These are phyloP conservation scores for Monilinia fructicola DNA, from an alignment of 2,329 filamentous ascomycete genomes.

Conservation along the genomic window DNA sequence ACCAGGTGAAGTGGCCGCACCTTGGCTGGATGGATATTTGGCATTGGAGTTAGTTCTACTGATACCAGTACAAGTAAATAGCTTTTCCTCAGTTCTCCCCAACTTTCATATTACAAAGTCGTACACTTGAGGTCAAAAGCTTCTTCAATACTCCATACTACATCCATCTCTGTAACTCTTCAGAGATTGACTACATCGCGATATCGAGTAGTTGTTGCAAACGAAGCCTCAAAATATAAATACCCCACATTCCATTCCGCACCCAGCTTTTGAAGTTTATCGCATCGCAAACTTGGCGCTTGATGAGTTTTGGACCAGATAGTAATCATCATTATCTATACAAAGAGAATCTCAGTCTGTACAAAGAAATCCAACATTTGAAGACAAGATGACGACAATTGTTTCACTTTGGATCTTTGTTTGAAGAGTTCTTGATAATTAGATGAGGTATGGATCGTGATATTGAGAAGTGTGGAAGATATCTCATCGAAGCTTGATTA, in stretches of 20 bases:
- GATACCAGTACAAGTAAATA: neutral
- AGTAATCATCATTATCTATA: neutral
- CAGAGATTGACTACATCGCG: neutral
- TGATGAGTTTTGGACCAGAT: neutral
- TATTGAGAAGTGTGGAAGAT: neutral
- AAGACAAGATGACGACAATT: neutral
- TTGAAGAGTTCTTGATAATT: neutral
- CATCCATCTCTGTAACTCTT: neutral
- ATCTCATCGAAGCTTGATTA: neutral
- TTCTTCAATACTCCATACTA: neutral
- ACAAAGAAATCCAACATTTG: neutral
- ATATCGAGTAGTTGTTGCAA: neutral
- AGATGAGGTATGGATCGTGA: neutral
- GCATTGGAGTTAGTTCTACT: neutral
- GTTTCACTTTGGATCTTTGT: neutral
- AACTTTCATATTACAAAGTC: neutral
- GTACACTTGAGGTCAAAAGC: neutral
- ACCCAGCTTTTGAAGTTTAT: conserved; percentile 10
- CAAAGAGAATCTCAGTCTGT: neutral
- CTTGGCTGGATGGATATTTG: neutral
- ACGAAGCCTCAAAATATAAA: neutral
- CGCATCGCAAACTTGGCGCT: neutral
- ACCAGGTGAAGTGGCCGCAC: neutral
- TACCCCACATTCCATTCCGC: conserved; percentile 18
- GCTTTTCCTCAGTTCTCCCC: neutral